These are phyloP conservation scores for Dispira parvispora DNA, from an alignment of 192 early-diverging fungal species.

Conservation along the genomic window DNA sequence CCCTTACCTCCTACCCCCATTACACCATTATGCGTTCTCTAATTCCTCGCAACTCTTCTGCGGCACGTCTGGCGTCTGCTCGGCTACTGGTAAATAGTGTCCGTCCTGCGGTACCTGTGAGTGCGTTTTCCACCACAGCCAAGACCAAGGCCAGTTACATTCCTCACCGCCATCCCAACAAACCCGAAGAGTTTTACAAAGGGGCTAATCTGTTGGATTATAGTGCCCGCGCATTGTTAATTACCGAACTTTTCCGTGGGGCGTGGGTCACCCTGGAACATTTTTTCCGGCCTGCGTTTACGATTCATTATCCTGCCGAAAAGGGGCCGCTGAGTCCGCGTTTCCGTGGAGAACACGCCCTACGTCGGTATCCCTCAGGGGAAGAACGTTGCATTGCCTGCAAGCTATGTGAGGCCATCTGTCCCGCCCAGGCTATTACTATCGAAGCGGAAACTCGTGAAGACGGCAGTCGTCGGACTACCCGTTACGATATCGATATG, in stretches of 20 bases:
- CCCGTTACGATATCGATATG: constrained; percentile 98
- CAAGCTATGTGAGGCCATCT: constrained; percentile 95
- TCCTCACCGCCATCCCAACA: not conserved
- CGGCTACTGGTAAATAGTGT: too few relatives aligned
- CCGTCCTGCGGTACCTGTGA: too few relatives aligned
- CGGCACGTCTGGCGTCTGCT: too few relatives aligned
- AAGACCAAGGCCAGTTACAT: not conserved
- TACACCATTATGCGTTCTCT: too few relatives aligned
- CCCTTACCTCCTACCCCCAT: too few relatives aligned
- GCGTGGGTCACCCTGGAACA: constrained; percentile 86
- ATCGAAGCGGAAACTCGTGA: constrained; percentile 94
- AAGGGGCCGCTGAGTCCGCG: constrained; percentile 85
- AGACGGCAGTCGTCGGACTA: constrained; percentile 85
- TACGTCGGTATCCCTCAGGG: constrained; percentile 87
- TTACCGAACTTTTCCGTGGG: constrained; percentile 82
- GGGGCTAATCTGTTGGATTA: constrained; percentile 22
- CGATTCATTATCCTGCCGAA: constrained; percentile 89
- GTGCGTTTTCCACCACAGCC: not conserved
- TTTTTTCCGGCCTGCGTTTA: constrained; percentile 90
- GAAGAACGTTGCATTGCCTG: constrained; percentile 98
- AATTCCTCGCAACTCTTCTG: too few relatives aligned
- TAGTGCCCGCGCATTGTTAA: constrained; percentile 61
- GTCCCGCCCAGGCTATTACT: constrained; percentile 95
- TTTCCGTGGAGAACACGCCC: constrained; percentile 93
- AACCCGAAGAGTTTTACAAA: constrained; percentile 6